These are phyloP conservation scores for Podochytrium sp. DNA, from an alignment of 192 early-diverging fungal species.

Conservation along the genomic window DNA sequence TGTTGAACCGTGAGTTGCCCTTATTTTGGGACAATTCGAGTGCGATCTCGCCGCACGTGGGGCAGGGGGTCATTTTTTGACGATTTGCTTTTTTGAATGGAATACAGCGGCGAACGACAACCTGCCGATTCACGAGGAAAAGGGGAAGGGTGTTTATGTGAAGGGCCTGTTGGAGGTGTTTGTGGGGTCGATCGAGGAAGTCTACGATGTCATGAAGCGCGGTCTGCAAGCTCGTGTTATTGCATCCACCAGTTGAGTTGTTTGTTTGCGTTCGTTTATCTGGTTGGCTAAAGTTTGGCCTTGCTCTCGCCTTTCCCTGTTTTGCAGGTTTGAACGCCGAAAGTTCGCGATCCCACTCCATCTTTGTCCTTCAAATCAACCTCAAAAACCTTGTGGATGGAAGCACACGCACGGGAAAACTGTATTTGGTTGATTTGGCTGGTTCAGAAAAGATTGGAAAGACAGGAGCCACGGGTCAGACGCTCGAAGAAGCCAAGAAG, in stretches of 20 bases:
- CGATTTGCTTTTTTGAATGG: constrained; percentile 19
- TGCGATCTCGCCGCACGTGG: too few relatives aligned
- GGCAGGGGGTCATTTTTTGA: too few relatives aligned
- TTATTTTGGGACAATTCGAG: too few relatives aligned
- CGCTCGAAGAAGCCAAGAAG: constrained; percentile 99
- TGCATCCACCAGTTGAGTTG: constrained; percentile 81
- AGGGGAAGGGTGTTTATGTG: constrained; percentile 94
- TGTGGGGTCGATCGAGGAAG: constrained; percentile 92
- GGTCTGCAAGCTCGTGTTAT: constrained; percentile 88
- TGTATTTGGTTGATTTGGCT: constrained; percentile 97
- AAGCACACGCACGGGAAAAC: constrained; percentile 85
- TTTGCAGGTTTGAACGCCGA: constrained; percentile 95
- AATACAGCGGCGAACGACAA: constrained; percentile 78
- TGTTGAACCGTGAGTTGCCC: constrained; percentile 77
- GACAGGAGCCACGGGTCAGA: constrained; percentile 97
- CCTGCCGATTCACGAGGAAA: constrained; percentile 97
- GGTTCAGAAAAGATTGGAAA: constrained; percentile 98
- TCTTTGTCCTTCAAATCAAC: constrained; percentile 94
- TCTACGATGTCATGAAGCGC: constrained; percentile 96
- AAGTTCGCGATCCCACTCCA: constrained; percentile 96
- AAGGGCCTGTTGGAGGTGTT: constrained; percentile 97
- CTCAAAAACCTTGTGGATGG: constrained; percentile 93
- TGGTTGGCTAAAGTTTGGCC: constrained; percentile 11
- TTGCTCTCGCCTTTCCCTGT: too few relatives aligned
- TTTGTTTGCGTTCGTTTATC: not conserved